Conservation (phyloP, 2,329 filamentous ascomycete species). For the Tolypocladium endophyticum region DNA sequence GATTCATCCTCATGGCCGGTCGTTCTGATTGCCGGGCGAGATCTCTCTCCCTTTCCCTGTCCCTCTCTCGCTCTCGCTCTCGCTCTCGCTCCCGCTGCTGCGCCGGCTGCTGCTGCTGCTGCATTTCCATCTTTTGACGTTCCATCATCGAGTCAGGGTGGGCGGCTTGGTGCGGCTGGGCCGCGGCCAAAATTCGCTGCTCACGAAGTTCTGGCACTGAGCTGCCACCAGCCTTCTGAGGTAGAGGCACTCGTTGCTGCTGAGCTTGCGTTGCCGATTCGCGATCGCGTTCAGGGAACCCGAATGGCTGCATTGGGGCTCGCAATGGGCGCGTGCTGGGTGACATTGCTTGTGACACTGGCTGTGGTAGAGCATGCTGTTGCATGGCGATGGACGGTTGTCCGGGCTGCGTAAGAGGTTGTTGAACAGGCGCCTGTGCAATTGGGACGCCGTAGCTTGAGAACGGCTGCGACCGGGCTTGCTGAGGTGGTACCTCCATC, state of each 20-base stretch:
- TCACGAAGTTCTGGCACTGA: slow-evolving; percentile 23
- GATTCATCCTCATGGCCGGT: slow-evolving; percentile 31
- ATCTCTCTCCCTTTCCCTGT: slow-evolving; percentile 16
- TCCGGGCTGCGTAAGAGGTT: slow-evolving; percentile 13
- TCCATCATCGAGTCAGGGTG: slow-evolving; percentile 23
- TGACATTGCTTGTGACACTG: slow-evolving; percentile 34
- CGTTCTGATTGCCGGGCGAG: slow-evolving; percentile 17
- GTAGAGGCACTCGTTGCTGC: slow-evolving; percentile 26
- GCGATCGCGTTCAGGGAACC: slow-evolving; percentile 33
- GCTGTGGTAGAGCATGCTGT: slow-evolving; percentile 24
- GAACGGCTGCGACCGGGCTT: slow-evolving; percentile 25
- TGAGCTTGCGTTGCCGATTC: slow-evolving; percentile 19
- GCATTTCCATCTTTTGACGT: slow-evolving; percentile 20
- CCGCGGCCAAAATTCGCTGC: slow-evolving; percentile 20
- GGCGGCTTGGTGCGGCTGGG: slow-evolving; percentile 21
- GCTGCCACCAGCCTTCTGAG: slow-evolving; percentile 25
- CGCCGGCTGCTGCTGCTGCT: slow-evolving; percentile 8
- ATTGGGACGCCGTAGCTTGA: slow-evolving; percentile 35
- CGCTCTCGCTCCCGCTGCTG: slow-evolving; percentile 10
- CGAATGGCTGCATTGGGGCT: slow-evolving; percentile 30
- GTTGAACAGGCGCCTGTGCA: slow-evolving; percentile 28
- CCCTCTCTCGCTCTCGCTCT: slow-evolving; percentile 6
- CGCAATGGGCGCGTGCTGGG: slow-evolving; percentile 31
- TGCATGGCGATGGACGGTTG: slow-evolving; percentile 20
- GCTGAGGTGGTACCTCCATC: slow-evolving; percentile 26